Evolutionary conservation across 1,284 basidiomycete species (phyloP), one percentile per base, ranked within the genome.

Genomic region (Agaricales sp.): DNA sequence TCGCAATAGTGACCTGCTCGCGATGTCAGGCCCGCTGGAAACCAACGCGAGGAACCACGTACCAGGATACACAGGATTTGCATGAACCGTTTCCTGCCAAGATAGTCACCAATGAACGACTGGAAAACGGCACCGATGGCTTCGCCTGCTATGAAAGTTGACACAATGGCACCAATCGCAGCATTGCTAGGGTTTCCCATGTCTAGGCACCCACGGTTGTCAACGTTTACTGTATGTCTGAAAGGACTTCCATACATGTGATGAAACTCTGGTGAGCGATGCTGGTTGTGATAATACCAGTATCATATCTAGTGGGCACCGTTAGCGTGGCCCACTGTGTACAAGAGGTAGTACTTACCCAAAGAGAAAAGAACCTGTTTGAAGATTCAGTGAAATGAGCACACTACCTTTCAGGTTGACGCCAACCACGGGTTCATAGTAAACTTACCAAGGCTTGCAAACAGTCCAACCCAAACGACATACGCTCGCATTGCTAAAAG

Each of bases 241-340:
- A n/a, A n/a, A n/a, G n/a, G 8, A 19, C 41, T 46, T 6, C 14
- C 48, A 21, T 41, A 53, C 53, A 56, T 19, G 47, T 45, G 46
- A 55, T 55, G 51, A 57, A 55, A 25, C 53, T 54, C 4, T 50
- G 30, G 51, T 55, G 56, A 47, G 54, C 53, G 24, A 55, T 55
- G 47, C 54, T 53, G 4, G 54, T 55, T 2, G 56, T 57, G 21
- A 54, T 54, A 16, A 55, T 53, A n/a, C 52, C 54, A 37, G 54
- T 55, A 47, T 57, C 55, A 39, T 52, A 53, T 20, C 54, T 52
- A 24, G 11, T 1, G 13, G 4, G 3, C 21, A 18, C 35, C 8
- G 12, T 18, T 8, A 19, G 23, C 11, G 13, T 46, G 22, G 23
- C 13, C 18, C 11, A 14, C 41, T 8, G 18, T 2, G 35, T 21